Percentiles rank a stretch among this genome's conserved stretches.
phyloP scores from a whole-genome alignment of 345 rosid genomes.

The Mallotus nudiflorus region DNA sequence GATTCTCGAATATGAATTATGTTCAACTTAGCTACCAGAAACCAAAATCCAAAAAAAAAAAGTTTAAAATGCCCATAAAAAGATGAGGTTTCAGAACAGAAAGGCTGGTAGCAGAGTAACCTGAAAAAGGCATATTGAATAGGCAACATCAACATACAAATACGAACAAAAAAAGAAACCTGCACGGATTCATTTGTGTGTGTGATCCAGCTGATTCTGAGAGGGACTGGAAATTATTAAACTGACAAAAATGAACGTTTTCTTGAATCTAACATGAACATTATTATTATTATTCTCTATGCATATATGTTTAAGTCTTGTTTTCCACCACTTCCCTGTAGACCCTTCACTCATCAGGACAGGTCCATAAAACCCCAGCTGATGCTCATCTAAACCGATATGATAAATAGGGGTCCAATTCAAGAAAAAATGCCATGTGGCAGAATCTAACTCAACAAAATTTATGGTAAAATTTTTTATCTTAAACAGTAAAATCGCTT shows the following conservation, averaged over 20 bases:
- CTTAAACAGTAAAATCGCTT: too few relatives aligned
- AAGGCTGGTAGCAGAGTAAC: background rate
- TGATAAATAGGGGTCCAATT: background rate
- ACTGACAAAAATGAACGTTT: background rate
- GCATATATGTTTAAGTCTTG: too few relatives aligned
- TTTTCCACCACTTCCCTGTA: too few relatives aligned
- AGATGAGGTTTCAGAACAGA: background rate
- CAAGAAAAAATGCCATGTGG: conserved; percentile 2
- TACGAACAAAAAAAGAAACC: background rate
- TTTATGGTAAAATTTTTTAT: too few relatives aligned
- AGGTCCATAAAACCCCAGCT: too few relatives aligned
- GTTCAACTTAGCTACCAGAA: too few relatives aligned
- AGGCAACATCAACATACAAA: conserved; percentile 4
- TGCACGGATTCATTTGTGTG: background rate
- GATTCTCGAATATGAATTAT: too few relatives aligned
- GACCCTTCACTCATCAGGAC: too few relatives aligned
- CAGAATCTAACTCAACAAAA: background rate
- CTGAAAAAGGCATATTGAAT: background rate
- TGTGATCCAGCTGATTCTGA: conserved; percentile 1
- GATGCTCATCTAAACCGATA: too few relatives aligned
- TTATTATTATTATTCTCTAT: too few relatives aligned
- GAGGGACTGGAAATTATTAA: background rate
- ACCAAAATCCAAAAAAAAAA: background rate
- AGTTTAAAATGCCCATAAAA: background rate
- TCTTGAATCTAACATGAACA: too few relatives aligned